Evolutionary conservation across 1,284 basidiomycete species (phyloP).

Genomic region (Microbotryum scabiosae): DNA sequence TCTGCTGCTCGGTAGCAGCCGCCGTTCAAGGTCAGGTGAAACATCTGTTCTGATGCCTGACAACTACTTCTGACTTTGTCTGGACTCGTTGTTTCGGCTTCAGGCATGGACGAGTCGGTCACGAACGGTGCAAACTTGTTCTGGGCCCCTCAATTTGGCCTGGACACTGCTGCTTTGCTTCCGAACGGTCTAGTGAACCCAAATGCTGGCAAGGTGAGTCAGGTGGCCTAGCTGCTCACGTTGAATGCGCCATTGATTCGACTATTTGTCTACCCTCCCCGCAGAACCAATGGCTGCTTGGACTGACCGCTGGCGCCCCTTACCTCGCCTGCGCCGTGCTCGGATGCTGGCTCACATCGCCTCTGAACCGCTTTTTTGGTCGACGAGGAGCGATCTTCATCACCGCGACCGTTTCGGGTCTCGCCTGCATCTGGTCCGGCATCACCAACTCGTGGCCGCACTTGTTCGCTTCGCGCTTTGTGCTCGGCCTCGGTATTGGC

Average conservation of each 20-base stretch:
- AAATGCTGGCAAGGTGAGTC: no score
- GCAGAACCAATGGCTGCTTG: constrained; percentile 19
- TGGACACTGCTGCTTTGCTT: constrained; percentile 1
- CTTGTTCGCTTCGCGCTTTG: constrained; percentile 41
- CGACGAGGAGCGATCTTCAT: constrained; percentile 63
- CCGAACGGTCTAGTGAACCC: background rate
- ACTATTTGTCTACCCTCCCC: background rate
- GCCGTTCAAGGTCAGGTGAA: constrained; percentile 34
- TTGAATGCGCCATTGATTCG: no score
- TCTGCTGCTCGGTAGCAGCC: constrained; percentile 38
- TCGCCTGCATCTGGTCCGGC: constrained; percentile 55
- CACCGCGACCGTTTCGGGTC: constrained; percentile 49
- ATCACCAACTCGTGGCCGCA: constrained; percentile 52
- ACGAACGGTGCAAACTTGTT: constrained; percentile 37
- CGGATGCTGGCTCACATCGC: constrained; percentile 41
- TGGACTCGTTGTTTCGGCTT: background rate
- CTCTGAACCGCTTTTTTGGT: constrained; percentile 43
- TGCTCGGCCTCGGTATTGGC: constrained; percentile 43
- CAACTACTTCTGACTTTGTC: constrained; percentile 26
- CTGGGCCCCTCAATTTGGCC: constrained; percentile 22
- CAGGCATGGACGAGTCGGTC: constrained; percentile 36
- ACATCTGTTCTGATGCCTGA: constrained; percentile 1
- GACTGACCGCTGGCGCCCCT: constrained; percentile 5
- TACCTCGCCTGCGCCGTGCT: constrained; percentile 38
- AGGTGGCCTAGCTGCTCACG: no score